phyloP scores from a whole-genome alignment of 768 basidiomycete species.

The Dacryopinax primogenitus region DNA sequence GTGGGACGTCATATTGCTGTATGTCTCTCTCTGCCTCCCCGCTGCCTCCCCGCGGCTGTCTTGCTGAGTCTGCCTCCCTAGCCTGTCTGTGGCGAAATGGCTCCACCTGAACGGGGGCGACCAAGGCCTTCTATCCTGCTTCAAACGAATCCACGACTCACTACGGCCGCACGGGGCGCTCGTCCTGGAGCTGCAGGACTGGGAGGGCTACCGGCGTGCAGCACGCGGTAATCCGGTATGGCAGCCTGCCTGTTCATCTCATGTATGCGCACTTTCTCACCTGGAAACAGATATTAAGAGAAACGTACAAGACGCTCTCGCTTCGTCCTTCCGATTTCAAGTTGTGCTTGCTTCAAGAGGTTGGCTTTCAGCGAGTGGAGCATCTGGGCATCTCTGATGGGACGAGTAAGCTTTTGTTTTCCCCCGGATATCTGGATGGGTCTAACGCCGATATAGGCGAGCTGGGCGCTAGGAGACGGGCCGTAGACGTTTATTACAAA shows the following conservation, averaged over 20 bases:
- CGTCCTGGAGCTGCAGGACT: slow-evolving; percentile 71
- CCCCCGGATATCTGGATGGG: slow-evolving; percentile 6
- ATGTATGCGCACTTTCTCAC: background rate
- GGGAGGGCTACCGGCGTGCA: slow-evolving; percentile 73
- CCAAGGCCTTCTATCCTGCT: slow-evolving; percentile 54
- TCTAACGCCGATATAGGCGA: background rate
- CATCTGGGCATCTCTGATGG: slow-evolving; percentile 46
- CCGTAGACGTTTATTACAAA: slow-evolving; percentile 52
- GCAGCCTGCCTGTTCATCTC: background rate
- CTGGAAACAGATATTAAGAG: slow-evolving; percentile 38
- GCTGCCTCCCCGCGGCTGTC: background rate
- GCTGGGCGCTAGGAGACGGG: slow-evolving; percentile 28
- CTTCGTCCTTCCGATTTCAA: slow-evolving; percentile 56
- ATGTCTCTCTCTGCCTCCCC: slow-evolving; percentile 21
- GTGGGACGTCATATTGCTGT: slow-evolving; percentile 77
- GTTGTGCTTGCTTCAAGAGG: slow-evolving; percentile 33
- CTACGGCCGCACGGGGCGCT: slow-evolving; percentile 50
- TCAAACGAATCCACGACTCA: slow-evolving; percentile 43
- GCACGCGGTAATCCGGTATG: slow-evolving; percentile 50
- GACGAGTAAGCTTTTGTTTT: slow-evolving; percentile 38
- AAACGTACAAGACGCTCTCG: slow-evolving; percentile 43
- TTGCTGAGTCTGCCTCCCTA: slow-evolving; percentile 24
- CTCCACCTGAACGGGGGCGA: slow-evolving; percentile 77
- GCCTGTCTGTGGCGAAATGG: slow-evolving; percentile 85
- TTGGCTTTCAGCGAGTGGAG: slow-evolving; percentile 45